Evolutionary conservation across 768 basidiomycete genomes (phyloP).

Genomic region (Ephemerocybe angulata): DNA sequence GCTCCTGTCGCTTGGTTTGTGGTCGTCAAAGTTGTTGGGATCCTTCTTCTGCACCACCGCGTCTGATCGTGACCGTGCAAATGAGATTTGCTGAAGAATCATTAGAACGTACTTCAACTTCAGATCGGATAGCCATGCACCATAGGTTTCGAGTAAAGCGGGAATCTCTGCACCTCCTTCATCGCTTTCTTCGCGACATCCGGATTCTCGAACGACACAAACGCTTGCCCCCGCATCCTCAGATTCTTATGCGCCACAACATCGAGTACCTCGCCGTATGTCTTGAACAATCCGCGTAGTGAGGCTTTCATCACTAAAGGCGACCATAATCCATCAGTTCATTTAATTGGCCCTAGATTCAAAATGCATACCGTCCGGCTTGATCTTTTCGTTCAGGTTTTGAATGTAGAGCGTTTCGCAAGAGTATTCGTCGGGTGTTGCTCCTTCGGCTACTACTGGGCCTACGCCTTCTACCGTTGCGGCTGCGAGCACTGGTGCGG

Average conservation of each 20-base stretch:
- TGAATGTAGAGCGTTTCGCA: slow-evolving; percentile 94
- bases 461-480: not conserved
- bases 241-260: slow-evolving; percentile 95
- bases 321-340: slow-evolving; percentile 11
- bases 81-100: slow-evolving; percentile 82
- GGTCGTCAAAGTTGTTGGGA: slow-evolving; percentile 61
- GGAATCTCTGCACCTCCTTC: slow-evolving; percentile 92
- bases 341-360: slow-evolving; percentile 1
- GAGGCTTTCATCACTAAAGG: slow-evolving; percentile 85
- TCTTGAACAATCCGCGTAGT: slow-evolving; percentile 83
- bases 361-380: slow-evolving; percentile 57
- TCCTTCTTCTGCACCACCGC: slow-evolving; percentile 80
- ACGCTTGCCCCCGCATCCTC: slow-evolving; percentile 98
- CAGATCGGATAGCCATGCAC: slow-evolving; percentile 37
- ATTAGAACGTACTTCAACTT: not conserved
- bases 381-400: slow-evolving; percentile 94
- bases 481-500: not conserved
- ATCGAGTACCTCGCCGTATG: slow-evolving; percentile 89
- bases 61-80: slow-evolving; percentile 85
- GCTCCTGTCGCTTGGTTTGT: slow-evolving; percentile 72
- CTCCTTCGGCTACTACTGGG: not conserved
- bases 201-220: slow-evolving; percentile 84
- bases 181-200: slow-evolving; percentile 53
- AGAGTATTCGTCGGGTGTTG: slow-evolving; percentile 38
- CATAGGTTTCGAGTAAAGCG: slow-evolving; percentile 96